Evolutionary conservation across 306 rosid species (phyloP).

Genomic region (Cucurbita ficifolia): DNA sequence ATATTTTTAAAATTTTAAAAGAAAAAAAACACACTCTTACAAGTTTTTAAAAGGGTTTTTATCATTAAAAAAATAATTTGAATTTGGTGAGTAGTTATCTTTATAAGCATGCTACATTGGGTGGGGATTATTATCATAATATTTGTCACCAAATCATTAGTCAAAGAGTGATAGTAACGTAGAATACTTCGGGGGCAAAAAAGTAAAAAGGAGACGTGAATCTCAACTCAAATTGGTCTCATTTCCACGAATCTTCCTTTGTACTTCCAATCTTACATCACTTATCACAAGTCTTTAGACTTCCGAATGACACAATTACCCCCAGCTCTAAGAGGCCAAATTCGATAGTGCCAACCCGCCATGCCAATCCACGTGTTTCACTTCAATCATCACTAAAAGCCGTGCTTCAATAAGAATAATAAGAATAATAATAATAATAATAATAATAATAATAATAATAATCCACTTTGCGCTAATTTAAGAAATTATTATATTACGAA

Average conservation of each 20-base stretch:
- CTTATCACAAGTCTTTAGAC: neutral
- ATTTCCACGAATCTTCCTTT: constrained; percentile 6
- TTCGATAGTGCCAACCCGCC: too few relatives aligned
- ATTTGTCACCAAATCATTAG: neutral
- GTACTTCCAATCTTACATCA: neutral
- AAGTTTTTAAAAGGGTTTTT: neutral
- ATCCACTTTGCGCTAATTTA: too few relatives aligned
- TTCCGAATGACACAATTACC: neutral
- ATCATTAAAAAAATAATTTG: neutral
- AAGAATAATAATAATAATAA: too few relatives aligned
- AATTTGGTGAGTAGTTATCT: neutral
- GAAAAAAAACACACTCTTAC: too few relatives aligned
- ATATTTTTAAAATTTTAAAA: too few relatives aligned
- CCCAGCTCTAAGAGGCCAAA: neutral
- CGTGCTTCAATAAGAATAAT: too few relatives aligned
- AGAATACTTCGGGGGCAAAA: neutral
- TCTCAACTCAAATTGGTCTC: neutral
- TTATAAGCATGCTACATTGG: neutral
- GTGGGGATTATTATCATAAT: neutral
- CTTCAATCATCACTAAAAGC: too few relatives aligned
- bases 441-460: too few relatives aligned
- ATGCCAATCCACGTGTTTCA: too few relatives aligned
- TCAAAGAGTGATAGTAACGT: neutral
- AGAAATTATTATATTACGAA: too few relatives aligned
- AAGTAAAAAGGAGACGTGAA: neutral